These are phyloP conservation scores for Abortiporus biennis DNA, from an alignment of 1,284 basidiomycete species.

Conservation along the genomic window DNA sequence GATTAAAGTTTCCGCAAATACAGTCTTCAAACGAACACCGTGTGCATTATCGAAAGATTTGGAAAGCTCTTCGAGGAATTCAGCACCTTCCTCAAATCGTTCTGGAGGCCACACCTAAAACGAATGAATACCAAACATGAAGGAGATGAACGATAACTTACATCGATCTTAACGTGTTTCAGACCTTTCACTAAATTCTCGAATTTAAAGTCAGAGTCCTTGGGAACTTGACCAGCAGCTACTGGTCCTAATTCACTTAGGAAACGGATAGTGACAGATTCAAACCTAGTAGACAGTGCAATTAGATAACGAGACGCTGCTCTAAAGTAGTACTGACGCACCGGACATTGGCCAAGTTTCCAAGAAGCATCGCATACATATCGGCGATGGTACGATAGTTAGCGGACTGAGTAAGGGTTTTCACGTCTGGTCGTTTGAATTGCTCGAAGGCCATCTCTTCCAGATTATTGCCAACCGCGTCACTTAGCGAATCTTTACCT, in stretches of 20 bases:
- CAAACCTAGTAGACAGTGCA: slow-evolving; percentile 47
- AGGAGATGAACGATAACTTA: slow-evolving; percentile 21
- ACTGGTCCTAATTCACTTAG: slow-evolving; percentile 74
- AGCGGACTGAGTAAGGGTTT: slow-evolving; percentile 52
- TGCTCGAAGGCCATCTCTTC: slow-evolving; percentile 87
- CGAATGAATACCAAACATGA: slow-evolving; percentile 2
- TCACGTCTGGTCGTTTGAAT: slow-evolving; percentile 71
- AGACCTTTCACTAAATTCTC: slow-evolving; percentile 81
- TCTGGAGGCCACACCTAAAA: slow-evolving; percentile 87
- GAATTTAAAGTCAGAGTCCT: slow-evolving; percentile 74
- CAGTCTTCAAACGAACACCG: slow-evolving; percentile 78
- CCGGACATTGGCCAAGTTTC: slow-evolving; percentile 77
- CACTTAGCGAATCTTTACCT: slow-evolving; percentile 71
- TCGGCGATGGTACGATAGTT: slow-evolving; percentile 81
- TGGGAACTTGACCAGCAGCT: slow-evolving; percentile 63
- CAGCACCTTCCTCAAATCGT: slow-evolving; percentile 89
- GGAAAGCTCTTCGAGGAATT: slow-evolving; percentile 82
- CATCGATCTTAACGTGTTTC: slow-evolving; percentile 77
- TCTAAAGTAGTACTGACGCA: slow-evolving; percentile 23
- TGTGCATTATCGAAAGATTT: slow-evolving; percentile 83
- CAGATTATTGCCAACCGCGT: slow-evolving; percentile 69
- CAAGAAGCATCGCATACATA: slow-evolving; percentile 77
- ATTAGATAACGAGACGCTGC: slow-evolving; percentile 3
- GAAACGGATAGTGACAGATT: slow-evolving; percentile 85
- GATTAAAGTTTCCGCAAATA: slow-evolving; percentile 82